Evolutionary conservation across 257 asterid species (phyloP), one percentile per base, ranked within the genome.

Genomic region (Misopates orontium): DNA sequence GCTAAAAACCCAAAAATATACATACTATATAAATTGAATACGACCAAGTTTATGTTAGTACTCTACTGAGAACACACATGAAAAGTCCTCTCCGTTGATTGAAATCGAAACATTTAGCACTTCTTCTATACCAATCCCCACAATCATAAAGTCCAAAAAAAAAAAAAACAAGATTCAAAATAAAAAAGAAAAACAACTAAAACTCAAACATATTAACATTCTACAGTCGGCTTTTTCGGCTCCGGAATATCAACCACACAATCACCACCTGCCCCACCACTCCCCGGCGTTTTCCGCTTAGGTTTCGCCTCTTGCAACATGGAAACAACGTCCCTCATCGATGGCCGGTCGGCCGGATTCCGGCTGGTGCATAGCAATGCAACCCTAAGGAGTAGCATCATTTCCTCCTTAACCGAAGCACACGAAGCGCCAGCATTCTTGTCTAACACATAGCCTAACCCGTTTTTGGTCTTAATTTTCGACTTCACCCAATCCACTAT

Each of bases 271-370:
- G 25, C 71, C 20, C 64, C 68, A 4, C 53, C 75, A 15, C 67
- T 71, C 47, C 66, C 78, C 20, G 82, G 75, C 42, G 80, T 22
- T 57, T 94, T 94, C 57, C 96, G 78, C 56, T 73, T 84, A 0
- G 97, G 99, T 66, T 69, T 82, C 42, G 96, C 96, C 78, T 80
- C 95, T 20, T 78, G 87, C 82, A 93, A 60, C 99, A 87, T 90
- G 3, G 97, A 84, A 15, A 93, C 78, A 0, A 90, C 99, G 53
- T 90, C 97, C 70, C 99, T 80, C 99, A 87, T 93, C 5, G 96
- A 80, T 28, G 99, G 99, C 5, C 99, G 85, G 9, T 93, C 96
- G 0, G 86, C 84, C 13, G 97, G 99, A 70, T 87, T 90, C 51
- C 83, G 77, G 39, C 95, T 83, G 1, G 97, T 93, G 75, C 99